These are phyloP conservation scores for Monosporozyma unispora DNA, from an alignment of 805 yeast species.

Conservation along the genomic window DNA sequence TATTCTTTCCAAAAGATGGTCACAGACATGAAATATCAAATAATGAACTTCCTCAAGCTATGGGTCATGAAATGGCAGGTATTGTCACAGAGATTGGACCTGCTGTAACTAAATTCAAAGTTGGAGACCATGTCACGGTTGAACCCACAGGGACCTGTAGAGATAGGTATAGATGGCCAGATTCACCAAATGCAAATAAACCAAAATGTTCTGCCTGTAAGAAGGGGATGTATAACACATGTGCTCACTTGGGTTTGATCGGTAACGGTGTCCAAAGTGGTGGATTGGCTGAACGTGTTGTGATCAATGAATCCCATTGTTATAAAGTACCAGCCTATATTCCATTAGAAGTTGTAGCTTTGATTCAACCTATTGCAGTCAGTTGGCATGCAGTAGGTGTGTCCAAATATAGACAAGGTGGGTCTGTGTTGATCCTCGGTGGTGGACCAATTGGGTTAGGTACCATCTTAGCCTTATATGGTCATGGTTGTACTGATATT, in stretches of 20 bases:
- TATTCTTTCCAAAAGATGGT: slow-evolving; percentile 41
- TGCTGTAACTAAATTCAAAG: slow-evolving; percentile 34
- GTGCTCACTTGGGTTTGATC: slow-evolving; percentile 38
- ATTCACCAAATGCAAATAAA: slow-evolving; percentile 23
- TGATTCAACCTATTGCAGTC: slow-evolving; percentile 51
- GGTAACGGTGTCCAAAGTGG: slow-evolving; percentile 55
- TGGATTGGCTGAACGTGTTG: slow-evolving; percentile 43
- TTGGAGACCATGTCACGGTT: slow-evolving; percentile 53
- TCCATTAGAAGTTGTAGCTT: slow-evolving; percentile 47
- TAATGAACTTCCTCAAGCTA: slow-evolving; percentile 34
- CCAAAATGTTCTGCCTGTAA: slow-evolving; percentile 41
- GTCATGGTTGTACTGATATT: slow-evolving; percentile 41
- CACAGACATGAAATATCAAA: slow-evolving; percentile 31
- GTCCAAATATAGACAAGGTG: slow-evolving; percentile 38
- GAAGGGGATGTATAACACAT: slow-evolving; percentile 44
- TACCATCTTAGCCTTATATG: slow-evolving; percentile 47
- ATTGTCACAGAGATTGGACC: slow-evolving; percentile 38
- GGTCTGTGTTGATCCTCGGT: slow-evolving; percentile 44
- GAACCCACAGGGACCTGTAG: slow-evolving; percentile 55
- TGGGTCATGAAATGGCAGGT: slow-evolving; percentile 52
- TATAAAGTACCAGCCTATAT: slow-evolving; percentile 35
- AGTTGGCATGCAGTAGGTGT: slow-evolving; percentile 48
- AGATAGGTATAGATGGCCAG: slow-evolving; percentile 36
- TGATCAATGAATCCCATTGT: slow-evolving; percentile 34
- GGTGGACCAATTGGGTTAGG: slow-evolving; percentile 60